phyloP scores from a whole-genome alignment of 2,329 filamentous ascomycete genomes.

The Chaetomiaceae sp. region DNA sequence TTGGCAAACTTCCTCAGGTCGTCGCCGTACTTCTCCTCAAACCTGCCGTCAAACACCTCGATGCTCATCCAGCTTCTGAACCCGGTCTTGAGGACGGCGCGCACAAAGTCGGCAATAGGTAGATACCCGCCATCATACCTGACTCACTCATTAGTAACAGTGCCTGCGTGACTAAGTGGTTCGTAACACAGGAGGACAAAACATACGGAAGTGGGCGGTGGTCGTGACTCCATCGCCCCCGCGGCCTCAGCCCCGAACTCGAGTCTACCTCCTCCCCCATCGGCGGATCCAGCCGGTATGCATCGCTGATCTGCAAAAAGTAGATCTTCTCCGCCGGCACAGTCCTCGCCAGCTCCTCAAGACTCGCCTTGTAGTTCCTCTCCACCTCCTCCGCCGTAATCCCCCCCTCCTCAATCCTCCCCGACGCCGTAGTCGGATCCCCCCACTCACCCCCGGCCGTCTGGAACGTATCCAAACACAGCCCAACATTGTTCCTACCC shows the following conservation, averaged over 20 bases:
- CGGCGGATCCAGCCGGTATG: slow-evolving; percentile 58
- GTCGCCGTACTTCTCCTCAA: slow-evolving; percentile 31
- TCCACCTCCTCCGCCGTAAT: slow-evolving; percentile 41
- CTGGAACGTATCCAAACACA: slow-evolving; percentile 78
- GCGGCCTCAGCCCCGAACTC: slow-evolving; percentile 49
- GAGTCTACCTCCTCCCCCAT: slow-evolving; percentile 46
- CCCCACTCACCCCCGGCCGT: slow-evolving; percentile 68
- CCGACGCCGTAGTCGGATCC: slow-evolving; percentile 62
- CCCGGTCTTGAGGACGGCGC: slow-evolving; percentile 63
- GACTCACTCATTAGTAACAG: not conserved
- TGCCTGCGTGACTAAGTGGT: no score
- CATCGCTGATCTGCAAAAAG: slow-evolving; percentile 70
- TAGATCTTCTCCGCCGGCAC: slow-evolving; percentile 68
- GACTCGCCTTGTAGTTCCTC: slow-evolving; percentile 47
- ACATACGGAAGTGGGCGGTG: slow-evolving; percentile 60
- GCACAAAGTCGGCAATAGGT: slow-evolving; percentile 60
- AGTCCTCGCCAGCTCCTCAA: slow-evolving; percentile 51
- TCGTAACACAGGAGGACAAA: not conserved
- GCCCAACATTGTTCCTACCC: slow-evolving; percentile 61
- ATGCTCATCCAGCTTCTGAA: slow-evolving; percentile 31
- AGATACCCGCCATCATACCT: slow-evolving; percentile 61
- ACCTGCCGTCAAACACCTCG: slow-evolving; percentile 32
- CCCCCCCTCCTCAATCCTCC: slow-evolving; percentile 48
- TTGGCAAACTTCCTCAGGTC: slow-evolving; percentile 28
- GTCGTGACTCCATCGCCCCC: slow-evolving; percentile 67